Evolutionary conservation across 306 rosid genomes (phyloP).

Genomic region (Fragaria vesca): DNA sequence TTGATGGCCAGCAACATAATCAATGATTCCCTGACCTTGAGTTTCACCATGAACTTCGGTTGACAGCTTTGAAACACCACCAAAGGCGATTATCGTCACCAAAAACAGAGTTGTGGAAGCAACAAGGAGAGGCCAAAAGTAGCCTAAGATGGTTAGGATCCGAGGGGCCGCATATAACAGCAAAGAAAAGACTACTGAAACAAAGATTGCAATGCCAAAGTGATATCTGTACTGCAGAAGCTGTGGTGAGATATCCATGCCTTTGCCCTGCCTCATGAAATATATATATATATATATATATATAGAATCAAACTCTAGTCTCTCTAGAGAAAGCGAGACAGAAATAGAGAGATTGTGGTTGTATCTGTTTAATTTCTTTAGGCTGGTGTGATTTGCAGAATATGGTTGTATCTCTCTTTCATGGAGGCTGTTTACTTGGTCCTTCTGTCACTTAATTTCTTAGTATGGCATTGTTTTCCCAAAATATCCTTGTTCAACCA

Average conservation of each 20-base stretch:
- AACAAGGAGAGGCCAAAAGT: constrained; percentile 85
- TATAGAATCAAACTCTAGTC: constrained; percentile 1
- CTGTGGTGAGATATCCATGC: constrained; percentile 46
- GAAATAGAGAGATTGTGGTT: constrained; percentile 21
- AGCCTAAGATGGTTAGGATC: constrained; percentile 52
- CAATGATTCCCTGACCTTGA: constrained; percentile 65
- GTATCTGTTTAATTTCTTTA: constrained; percentile 1
- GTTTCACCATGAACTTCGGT: constrained; percentile 49
- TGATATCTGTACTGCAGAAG: constrained; percentile 59
- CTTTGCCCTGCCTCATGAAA: background rate
- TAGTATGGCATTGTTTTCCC: constrained; percentile 14
- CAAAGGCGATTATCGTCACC: constrained; percentile 51
- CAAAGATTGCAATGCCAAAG: constrained; percentile 44
- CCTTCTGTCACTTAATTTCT: constrained; percentile 34
- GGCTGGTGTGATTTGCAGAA: constrained; percentile 19
- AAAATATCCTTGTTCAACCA: constrained; percentile 33
- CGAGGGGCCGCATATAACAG: constrained; percentile 60
- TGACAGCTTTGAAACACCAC: constrained; percentile 57
- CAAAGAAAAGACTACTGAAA: constrained; percentile 41
- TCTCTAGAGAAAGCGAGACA: constrained; percentile 24
- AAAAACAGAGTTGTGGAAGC: constrained; percentile 72
- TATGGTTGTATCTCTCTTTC: constrained; percentile 27
- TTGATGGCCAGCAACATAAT: constrained; percentile 58
- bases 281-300: background rate
- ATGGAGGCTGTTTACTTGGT: constrained; percentile 35